Conservation (phyloP, 352 stramenopile species). For the Phytophthora sansomeana region DNA sequence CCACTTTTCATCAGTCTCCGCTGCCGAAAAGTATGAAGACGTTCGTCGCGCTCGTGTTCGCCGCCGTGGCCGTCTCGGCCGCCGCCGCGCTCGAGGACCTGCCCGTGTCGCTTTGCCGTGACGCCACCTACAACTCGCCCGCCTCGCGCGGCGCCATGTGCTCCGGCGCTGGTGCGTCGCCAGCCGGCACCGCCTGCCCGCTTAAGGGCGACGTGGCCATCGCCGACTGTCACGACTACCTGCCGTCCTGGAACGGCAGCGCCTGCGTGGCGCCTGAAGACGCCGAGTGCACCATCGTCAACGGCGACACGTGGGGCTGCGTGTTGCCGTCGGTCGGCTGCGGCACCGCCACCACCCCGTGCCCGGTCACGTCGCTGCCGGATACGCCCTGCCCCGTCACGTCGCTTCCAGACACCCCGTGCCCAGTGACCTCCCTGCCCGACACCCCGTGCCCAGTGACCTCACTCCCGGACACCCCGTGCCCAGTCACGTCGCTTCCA, state of each 20-base stretch:
- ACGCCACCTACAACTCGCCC: constrained; percentile 50
- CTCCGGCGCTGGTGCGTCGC: constrained; percentile 29
- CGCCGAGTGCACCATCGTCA: constrained; percentile 52
- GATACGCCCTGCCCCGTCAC: too few relatives aligned
- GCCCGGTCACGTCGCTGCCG: constrained; percentile 17
- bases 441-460: constrained; percentile 26
- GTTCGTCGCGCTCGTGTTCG: constrained; percentile 42
- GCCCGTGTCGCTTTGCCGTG: constrained; percentile 49
- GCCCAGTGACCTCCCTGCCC: constrained; percentile 18
- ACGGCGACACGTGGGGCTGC: constrained; percentile 45
- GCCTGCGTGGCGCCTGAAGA: constrained; percentile 47
- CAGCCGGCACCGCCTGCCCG: constrained; percentile 38
- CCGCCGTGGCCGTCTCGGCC: constrained; percentile 37
- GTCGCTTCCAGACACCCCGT: constrained; percentile 27
- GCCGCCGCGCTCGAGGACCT: constrained; percentile 38
- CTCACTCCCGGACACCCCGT: constrained; percentile 18
- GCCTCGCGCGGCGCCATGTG: constrained; percentile 42
- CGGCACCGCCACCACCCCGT: constrained; percentile 29
- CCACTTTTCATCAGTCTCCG: constrained; percentile 31
- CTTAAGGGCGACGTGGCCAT: constrained; percentile 45
- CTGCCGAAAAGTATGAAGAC: constrained; percentile 47
- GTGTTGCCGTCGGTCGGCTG: constrained; percentile 36
- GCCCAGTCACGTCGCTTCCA: constrained; percentile 8
- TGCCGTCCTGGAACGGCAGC: constrained; percentile 55
- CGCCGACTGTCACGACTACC: constrained; percentile 42